Base-by-base conservation (phyloP, 345 rosid species). In the Salix suchowensis region DNA sequence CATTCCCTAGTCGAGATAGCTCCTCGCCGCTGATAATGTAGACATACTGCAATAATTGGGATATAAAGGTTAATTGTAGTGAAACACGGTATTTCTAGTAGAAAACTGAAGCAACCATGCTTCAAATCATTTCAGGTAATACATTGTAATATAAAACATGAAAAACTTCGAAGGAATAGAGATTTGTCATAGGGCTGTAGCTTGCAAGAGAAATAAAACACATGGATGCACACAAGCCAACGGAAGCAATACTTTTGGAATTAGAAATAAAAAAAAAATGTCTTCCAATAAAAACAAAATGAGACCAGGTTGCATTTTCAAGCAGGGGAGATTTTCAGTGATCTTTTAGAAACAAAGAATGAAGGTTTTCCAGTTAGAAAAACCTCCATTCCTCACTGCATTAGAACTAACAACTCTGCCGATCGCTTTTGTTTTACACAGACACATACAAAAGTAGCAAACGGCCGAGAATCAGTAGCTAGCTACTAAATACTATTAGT, bases 1-100 rank as follows among this genome's bases (percentile, higher is more conserved):
- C 98, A 83, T 81, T 91, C 16, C 82, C 93, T 44, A 92, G 86
- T 70, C 84, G 88, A 70, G 80, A 48, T 77, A 91, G 69, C 85
- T 92, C 98, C 86, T 86, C 90, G 5, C 97, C 98, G 55, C 64
- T 75, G 37, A 94, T 83, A 73, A 91, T 89, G 81, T 88, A 88
- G 28, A 83, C 68, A 67, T 94, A 94, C 97, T 94, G 88, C 88
- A 67, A 3, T n/a, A n/a, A 44, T n/a, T 58, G 16, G 21, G 50
- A 10, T 30, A 4, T 21, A 61, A 28, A 50, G 36, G 13, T 23
- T 14, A 46, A 39, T 36, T 68, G 50, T 23, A 4, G 21, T 67
- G 36, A 50, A 66, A 18, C 7, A n/a, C n/a, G 44, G 6, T 1
- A 10, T 16, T 32, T 61, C 13, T 23, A 10, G 50, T 68, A 7